Evolutionary conservation across 1,284 basidiomycete genomes (phyloP).

Genomic region (Naganishia liquefaciens): DNA sequence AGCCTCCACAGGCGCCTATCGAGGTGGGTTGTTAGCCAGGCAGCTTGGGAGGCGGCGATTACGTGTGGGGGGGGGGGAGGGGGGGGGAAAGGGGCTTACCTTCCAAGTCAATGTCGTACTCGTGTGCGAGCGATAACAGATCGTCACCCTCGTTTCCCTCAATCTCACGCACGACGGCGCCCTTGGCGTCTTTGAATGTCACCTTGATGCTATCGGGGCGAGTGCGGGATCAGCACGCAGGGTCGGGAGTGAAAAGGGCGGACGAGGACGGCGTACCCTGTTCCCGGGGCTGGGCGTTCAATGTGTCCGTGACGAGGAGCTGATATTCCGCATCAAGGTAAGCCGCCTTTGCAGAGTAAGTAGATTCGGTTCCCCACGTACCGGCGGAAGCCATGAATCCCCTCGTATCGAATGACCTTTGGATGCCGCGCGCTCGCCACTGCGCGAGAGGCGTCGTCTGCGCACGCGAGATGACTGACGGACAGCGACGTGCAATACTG

Average conservation of each 20-base stretch:
- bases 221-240: not conserved
- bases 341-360: too few species aligned
- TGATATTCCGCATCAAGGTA: too few species aligned
- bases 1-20: slow-evolving; percentile 95
- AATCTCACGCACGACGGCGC: slow-evolving; percentile 76
- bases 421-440: not conserved
- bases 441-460: not conserved
- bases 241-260: not conserved
- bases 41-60: slow-evolving; percentile 4
- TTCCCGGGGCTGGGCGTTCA: slow-evolving; percentile 58
- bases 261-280: slow-evolving; percentile 46
- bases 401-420: not conserved
- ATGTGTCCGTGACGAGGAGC: slow-evolving; percentile 57
- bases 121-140: slow-evolving; percentile 85
- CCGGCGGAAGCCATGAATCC: slow-evolving; percentile 11
- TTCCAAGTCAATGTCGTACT: slow-evolving; percentile 97
- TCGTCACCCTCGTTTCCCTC: slow-evolving; percentile 95
- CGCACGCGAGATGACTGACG: too few species aligned
- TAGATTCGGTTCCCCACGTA: too few species aligned
- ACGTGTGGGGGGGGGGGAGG: not conserved
- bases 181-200: slow-evolving; percentile 86
- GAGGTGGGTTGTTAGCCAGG: slow-evolving; percentile 11
- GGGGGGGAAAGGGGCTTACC: slow-evolving; percentile 66
- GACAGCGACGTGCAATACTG: not conserved
- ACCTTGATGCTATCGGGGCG: slow-evolving; percentile 70